Percentiles rank a stretch among this genome's conserved stretches.
Conservation (phyloP, 23 red algal species). For the Agarophyton chilense region DNA sequence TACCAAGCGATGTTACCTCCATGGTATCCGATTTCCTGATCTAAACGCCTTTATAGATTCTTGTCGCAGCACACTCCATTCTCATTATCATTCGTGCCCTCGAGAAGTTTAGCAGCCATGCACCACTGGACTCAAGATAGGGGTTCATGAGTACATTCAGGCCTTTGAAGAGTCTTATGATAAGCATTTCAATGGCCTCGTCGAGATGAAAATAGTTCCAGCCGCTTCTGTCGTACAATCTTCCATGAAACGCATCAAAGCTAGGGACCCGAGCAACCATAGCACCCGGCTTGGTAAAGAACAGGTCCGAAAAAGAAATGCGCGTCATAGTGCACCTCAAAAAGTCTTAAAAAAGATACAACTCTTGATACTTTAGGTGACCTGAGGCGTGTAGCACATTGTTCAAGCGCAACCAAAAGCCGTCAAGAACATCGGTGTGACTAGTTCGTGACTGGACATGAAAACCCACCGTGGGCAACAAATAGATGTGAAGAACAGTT, state of each 20-base stretch:
- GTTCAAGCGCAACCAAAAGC: conserved; percentile 23
- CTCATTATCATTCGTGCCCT: not conserved
- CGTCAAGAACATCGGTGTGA: conserved; percentile 16
- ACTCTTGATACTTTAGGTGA: conserved; percentile 20
- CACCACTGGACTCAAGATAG: not conserved
- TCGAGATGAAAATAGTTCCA: conserved; percentile 17
- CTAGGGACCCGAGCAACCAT: not conserved
- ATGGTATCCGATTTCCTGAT: too few species aligned
- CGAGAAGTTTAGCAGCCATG: not conserved
- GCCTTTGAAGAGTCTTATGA: conserved; percentile 9
- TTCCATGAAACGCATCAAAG: not conserved
- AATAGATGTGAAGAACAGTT: not conserved
- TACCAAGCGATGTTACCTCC: not conserved
- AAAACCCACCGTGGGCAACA: not conserved
- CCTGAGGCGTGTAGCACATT: not conserved
- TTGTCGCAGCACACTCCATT: not conserved
- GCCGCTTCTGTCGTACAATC: not conserved
- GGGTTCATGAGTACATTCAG: not conserved
- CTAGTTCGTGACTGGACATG: not conserved
- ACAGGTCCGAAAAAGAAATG: not conserved
- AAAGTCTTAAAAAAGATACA: conserved; percentile 17
- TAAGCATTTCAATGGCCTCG: conserved; percentile 15
- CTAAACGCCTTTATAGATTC: too few species aligned
- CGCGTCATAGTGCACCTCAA: not conserved
- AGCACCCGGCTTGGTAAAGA: conserved; percentile 11